phyloP scores from a whole-genome alignment of 495 filamentous ascomycete genomes.

The Daldinia decipiens region DNA sequence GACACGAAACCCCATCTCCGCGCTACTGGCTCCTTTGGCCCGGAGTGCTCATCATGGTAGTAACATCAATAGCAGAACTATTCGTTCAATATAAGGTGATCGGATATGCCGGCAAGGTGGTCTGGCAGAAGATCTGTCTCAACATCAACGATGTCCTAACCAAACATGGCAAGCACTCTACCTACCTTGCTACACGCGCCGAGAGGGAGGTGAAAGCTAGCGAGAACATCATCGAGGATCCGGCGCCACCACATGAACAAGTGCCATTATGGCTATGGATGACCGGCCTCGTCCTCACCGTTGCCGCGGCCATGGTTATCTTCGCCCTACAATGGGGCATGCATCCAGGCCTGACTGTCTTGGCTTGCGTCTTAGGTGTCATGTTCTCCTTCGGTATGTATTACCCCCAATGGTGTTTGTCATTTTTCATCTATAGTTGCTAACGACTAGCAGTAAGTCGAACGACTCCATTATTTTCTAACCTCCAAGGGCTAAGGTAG shows the following conservation, averaged over 20 bases:
- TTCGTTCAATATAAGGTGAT: constrained; percentile 70
- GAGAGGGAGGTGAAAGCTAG: constrained; percentile 44
- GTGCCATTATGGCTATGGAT: constrained; percentile 73
- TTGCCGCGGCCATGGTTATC: constrained; percentile 67
- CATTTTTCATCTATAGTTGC: not conserved
- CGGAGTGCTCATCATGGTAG: constrained; percentile 72
- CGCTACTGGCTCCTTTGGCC: constrained; percentile 76
- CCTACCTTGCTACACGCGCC: constrained; percentile 60
- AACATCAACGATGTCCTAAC: constrained; percentile 54
- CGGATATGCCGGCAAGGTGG: constrained; percentile 60
- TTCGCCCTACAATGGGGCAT: constrained; percentile 70
- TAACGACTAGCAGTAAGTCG: constrained; percentile 5
- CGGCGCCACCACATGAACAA: constrained; percentile 62
- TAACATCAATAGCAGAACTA: constrained; percentile 68
- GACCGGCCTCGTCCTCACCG: constrained; percentile 60
- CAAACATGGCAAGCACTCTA: constrained; percentile 55
- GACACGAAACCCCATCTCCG: constrained; percentile 63
- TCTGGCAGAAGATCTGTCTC: constrained; percentile 58
- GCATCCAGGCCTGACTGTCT: constrained; percentile 67
- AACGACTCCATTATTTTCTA: not conserved
- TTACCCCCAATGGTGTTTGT: not conserved
- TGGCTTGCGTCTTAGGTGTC: constrained; percentile 71
- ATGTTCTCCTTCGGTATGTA: constrained; percentile 67
- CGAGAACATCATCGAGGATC: constrained; percentile 60
- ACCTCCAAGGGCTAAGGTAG: not conserved